Evolutionary conservation across 257 asterid species (phyloP), one percentile per base, ranked within the genome.

Genomic region (Fraxinus pennsylvanica): DNA sequence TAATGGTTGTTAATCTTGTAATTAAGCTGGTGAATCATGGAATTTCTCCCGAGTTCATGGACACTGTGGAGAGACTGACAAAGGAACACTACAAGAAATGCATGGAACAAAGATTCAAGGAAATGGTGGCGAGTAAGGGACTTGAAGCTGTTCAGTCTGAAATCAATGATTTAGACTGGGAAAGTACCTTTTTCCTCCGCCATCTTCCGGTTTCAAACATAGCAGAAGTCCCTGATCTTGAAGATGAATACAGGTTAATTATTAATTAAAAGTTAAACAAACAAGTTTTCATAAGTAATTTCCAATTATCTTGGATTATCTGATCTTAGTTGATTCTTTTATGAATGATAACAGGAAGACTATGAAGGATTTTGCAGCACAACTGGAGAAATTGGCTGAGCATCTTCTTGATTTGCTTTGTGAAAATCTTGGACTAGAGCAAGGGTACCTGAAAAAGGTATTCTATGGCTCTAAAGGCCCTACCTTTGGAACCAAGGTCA

Each of bases 181-280:
- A 59, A 59, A 59, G 27, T 1, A 59, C 67, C 29, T 59, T 59
- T 22, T 59, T 21, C 67, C 67, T 59, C 13, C 67, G 67, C 29
- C 67, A 21, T 59, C 67, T 59, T 21, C 67, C 29, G 6, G 67
- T 59, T 59, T 59, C 67, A 7, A 59, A 59, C 67, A 59, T 59
- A n/a, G 25, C 29, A 21, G 67, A 59, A 59, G 29, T 59, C 67
- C 67, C 67, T 19, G 29, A 59, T 59, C 67, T 59, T 59, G 67
- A 59, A 59, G 67, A 59, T 59, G 67, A 59, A 19, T 59, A 59
- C 29, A 59, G 67, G 67, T 59, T 21, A 59, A 59, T 59, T 59
- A 59, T 1, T 7, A 10, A 43, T 43, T 43, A 10, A 2, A 43
- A 43, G 52, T 12, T 52, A 17, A 15, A 3, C 22, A 14, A 4